Percentiles rank a stretch among this genome's conserved stretches.
Evolutionary conservation across 768 basidiomycete species (phyloP).

Genomic region (Mrakia frigida): DNA sequence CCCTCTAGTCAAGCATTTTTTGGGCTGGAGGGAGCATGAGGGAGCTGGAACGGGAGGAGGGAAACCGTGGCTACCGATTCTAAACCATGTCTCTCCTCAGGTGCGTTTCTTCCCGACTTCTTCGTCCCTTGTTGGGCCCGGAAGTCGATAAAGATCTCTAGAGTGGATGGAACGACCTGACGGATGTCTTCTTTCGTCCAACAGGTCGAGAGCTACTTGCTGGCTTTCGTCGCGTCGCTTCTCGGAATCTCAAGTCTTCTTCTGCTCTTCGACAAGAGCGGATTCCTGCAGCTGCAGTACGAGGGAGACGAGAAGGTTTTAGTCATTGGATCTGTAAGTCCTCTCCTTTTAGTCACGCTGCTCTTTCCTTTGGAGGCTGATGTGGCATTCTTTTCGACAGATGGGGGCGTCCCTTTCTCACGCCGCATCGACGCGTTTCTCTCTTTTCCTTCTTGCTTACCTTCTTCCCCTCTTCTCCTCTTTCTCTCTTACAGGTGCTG

Average conservation of each 20-base stretch:
- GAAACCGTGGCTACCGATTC: neutral
- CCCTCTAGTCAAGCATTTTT: neutral
- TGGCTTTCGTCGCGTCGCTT: neutral
- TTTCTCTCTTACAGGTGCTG: neutral
- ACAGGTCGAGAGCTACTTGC: slow-evolving; percentile 2
- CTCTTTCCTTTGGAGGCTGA: neutral
- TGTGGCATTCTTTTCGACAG: neutral
- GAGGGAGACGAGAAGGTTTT: slow-evolving; percentile 5
- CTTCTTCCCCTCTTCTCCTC: too few relatives aligned
- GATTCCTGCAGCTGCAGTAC: neutral
- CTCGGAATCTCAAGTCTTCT: neutral
- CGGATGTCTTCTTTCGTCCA: neutral
- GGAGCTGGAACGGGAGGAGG: neutral
- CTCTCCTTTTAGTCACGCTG: neutral
- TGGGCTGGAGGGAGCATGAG: neutral
- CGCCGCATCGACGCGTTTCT: neutral
- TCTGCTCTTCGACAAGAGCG: slow-evolving; percentile 4
- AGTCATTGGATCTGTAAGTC: neutral
- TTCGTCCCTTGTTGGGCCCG: neutral
- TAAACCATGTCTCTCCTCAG: neutral
- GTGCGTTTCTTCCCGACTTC: neutral
- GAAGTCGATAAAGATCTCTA: neutral
- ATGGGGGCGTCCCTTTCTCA: neutral
- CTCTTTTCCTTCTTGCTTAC: too few relatives aligned
- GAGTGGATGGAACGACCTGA: neutral